Evolutionary conservation across 257 asterid species (phyloP).

Genomic region (Ilex aquifolium): DNA sequence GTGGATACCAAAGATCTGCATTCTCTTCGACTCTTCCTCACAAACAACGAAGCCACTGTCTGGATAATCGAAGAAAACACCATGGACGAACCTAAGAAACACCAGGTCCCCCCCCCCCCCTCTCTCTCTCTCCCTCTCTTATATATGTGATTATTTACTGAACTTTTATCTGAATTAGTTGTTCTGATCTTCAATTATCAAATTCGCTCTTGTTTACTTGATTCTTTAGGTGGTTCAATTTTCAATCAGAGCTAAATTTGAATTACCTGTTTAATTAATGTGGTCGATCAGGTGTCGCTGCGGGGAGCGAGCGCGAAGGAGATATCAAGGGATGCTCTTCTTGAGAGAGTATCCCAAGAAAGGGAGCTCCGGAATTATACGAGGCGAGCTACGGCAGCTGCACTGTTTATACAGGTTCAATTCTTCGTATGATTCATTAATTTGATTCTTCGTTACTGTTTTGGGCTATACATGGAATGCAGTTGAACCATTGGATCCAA

Average conservation of each 20-base stretch:
- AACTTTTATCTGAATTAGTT: neutral
- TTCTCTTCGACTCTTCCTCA: too few relatives aligned
- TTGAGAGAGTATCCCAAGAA: constrained; percentile 71
- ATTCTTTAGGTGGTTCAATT: too few relatives aligned
- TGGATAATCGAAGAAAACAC: neutral
- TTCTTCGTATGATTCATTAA: neutral
- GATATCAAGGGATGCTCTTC: constrained; percentile 58
- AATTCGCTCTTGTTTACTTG: too few relatives aligned
- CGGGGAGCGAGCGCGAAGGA: too few relatives aligned
- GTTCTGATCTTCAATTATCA: too few relatives aligned
- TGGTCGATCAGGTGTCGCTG: constrained; percentile 55
- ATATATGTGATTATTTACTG: neutral
- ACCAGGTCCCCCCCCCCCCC: constrained; percentile 16
- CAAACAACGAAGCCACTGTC: too few relatives aligned
- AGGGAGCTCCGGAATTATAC: constrained; percentile 69
- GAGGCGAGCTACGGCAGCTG: constrained; percentile 71
- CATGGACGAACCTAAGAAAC: constrained; percentile 31
- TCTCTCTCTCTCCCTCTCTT: neutral
- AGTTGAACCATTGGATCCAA: neutral
- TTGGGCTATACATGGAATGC: too few relatives aligned
- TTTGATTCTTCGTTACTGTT: too few relatives aligned
- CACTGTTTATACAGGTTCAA: constrained; percentile 61
- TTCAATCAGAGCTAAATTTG: neutral
- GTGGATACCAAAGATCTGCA: too few relatives aligned
- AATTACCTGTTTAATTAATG: constrained; percentile 7